phyloP scores from a whole-genome alignment of 371 early-diverging fungal genomes.

The Zychaea mexicana region DNA sequence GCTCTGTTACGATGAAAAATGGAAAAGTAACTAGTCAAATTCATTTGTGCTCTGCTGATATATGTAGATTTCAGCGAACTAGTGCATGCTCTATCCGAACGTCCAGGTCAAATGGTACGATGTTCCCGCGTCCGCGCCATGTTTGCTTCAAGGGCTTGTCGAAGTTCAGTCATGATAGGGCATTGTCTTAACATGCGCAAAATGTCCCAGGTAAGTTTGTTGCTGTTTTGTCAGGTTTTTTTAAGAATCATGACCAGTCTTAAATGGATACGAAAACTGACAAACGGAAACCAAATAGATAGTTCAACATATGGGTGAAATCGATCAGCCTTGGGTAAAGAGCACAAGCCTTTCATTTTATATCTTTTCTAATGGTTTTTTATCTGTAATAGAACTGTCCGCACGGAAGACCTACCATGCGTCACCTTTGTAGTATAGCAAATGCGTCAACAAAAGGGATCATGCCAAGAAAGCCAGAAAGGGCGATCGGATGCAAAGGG shows the following conservation, averaged over 20 bases:
- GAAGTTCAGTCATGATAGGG: slow-evolving; percentile 82
- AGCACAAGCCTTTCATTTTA: too few species aligned
- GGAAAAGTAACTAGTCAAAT: too few species aligned
- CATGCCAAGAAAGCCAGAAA: background rate
- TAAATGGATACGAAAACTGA: too few species aligned
- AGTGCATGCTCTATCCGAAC: slow-evolving; percentile 46
- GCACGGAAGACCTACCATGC: slow-evolving; percentile 97
- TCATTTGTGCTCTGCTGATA: too few species aligned
- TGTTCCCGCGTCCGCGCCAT: slow-evolving; percentile 65
- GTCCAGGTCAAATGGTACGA: slow-evolving; percentile 57
- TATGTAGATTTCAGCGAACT: slow-evolving; percentile 73
- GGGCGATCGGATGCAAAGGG: background rate
- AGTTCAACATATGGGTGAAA: slow-evolving; percentile 74
- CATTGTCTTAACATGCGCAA: slow-evolving; percentile 63
- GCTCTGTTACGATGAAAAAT: background rate
- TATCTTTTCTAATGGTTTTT: background rate
- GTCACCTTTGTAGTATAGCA: slow-evolving; percentile 57
- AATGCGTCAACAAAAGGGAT: background rate
- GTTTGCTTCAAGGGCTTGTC: slow-evolving; percentile 83
- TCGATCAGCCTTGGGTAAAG: slow-evolving; percentile 91
- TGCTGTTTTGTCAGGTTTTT: background rate
- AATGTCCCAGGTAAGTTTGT: slow-evolving; percentile 64
- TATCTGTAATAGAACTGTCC: slow-evolving; percentile 84
- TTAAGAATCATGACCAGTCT: too few species aligned
- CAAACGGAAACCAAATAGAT: slow-evolving; percentile 38